Conservation (phyloP, 805 yeast species). For the Starmerella vaccinii region DNA sequence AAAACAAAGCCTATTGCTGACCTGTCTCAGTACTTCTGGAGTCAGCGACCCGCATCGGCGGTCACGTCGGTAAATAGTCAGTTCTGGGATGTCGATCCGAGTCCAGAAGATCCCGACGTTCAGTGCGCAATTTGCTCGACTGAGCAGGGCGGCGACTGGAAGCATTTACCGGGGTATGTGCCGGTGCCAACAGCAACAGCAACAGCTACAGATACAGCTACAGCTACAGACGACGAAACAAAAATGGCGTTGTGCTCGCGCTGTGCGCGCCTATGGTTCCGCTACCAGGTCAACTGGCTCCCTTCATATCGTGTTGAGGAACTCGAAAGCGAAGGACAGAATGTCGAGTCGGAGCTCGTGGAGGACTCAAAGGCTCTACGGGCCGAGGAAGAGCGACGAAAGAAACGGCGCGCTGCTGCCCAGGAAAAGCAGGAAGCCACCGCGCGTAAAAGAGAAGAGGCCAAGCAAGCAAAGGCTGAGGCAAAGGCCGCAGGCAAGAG, state of each 20-base stretch:
- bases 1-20: conserved; percentile 66
- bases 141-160: conserved; percentile 50
- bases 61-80: neutral
- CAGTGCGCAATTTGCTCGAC: conserved; percentile 66
- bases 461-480: conserved; percentile 10
- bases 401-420: conserved; percentile 12
- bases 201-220: too few species aligned
- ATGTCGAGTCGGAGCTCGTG: conserved; percentile 51
- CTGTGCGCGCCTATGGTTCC: conserved; percentile 85
- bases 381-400: conserved; percentile 27
- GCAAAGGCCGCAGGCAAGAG: conserved; percentile 3
- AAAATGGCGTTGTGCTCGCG: conserved; percentile 64
- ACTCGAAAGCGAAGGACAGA: conserved; percentile 30
- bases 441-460: conserved; percentile 12
- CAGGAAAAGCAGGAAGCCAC: conserved; percentile 18
- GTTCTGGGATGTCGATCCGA: conserved; percentile 59
- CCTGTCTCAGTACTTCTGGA: conserved; percentile 83
- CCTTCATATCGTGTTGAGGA: conserved; percentile 54
- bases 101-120: conserved; percentile 27
- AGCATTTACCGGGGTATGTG: conserved; percentile 54
- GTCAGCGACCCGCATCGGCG: conserved; percentile 1
- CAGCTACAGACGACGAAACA: conserved; percentile 30
- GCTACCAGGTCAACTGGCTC: conserved; percentile 83
- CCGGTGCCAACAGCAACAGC: too few species aligned
- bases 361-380: conserved; percentile 39